Percentiles rank a stretch among this genome's conserved stretches.
These are phyloP conservation scores for Fusarium anthophilum DNA, from an alignment of 2,329 filamentous ascomycete species.

Conservation along the genomic window DNA sequence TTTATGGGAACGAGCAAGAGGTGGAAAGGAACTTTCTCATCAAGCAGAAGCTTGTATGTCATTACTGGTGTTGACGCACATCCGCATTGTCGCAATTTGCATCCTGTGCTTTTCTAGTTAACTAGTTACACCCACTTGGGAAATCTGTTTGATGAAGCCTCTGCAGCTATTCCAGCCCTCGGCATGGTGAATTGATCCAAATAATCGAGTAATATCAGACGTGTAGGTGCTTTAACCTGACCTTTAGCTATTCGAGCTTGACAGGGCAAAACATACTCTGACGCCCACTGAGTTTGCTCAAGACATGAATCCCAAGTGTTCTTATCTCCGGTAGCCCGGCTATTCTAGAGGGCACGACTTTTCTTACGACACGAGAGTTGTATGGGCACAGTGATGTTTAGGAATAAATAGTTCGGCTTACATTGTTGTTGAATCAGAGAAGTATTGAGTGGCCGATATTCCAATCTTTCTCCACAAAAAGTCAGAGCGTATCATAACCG, in stretches of 20 bases:
- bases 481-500: neutral
- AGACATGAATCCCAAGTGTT: neutral
- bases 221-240: neutral
- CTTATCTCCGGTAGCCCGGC: neutral
- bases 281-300: neutral
- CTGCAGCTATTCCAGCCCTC: neutral
- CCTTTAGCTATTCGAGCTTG: neutral
- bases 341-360: neutral
- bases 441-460: neutral
- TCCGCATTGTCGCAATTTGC: slow-evolving; percentile 32
- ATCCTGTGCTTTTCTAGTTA: slow-evolving; percentile 28
- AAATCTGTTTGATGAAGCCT: slow-evolving; percentile 23
- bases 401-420: neutral
- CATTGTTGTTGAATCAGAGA: neutral
- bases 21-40: neutral
- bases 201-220: neutral
- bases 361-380: neutral
- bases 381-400: neutral
- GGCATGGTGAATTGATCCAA: neutral
- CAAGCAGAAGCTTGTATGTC: slow-evolving; percentile 32
- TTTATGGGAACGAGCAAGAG: slow-evolving; percentile 1
- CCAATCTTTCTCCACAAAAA: neutral
- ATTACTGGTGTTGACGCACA: slow-evolving; percentile 35
- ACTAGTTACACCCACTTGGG: slow-evolving; percentile 23
- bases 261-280: neutral